phyloP scores from a whole-genome alignment of 1,284 basidiomycete species.

The Mycosarcoma mackinlayi region DNA sequence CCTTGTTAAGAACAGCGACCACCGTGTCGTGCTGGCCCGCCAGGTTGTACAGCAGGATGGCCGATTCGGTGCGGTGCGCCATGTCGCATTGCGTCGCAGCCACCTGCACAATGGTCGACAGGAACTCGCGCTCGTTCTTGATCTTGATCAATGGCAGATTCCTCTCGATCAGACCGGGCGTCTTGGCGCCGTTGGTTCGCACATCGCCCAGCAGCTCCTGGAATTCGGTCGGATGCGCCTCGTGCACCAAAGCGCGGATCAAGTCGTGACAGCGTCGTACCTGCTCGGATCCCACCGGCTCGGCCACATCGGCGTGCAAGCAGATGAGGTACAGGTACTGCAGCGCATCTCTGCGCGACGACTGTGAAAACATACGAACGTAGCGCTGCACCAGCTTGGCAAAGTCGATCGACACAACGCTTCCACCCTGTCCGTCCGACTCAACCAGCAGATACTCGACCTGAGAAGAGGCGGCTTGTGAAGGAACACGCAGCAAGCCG shows the following conservation, averaged over 20 bases:
- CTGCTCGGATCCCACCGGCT: slow-evolving; percentile 80
- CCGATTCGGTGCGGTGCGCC: slow-evolving; percentile 80
- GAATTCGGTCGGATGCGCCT: slow-evolving; percentile 78
- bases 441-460: slow-evolving; percentile 51
- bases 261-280: slow-evolving; percentile 86
- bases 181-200: slow-evolving; percentile 85
- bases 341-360: slow-evolving; percentile 90
- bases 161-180: slow-evolving; percentile 87
- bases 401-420: slow-evolving; percentile 74
- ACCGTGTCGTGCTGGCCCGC: slow-evolving; percentile 91
- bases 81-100: slow-evolving; percentile 81
- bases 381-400: slow-evolving; percentile 91
- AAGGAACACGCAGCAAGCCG: slow-evolving; percentile 86
- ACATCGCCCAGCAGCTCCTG: slow-evolving; percentile 89
- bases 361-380: slow-evolving; percentile 86
- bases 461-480: slow-evolving; percentile 81
- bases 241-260: slow-evolving; percentile 85
- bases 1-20: slow-evolving; percentile 85
- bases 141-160: slow-evolving; percentile 82
- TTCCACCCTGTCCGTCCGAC: slow-evolving; percentile 34
- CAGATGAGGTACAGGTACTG: slow-evolving; percentile 94
- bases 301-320: slow-evolving; percentile 76
- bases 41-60: slow-evolving; percentile 94
- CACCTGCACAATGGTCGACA: slow-evolving; percentile 82
- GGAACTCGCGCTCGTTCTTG: slow-evolving; percentile 78